These are phyloP conservation scores for Neurospora pannonica DNA, from an alignment of 495 filamentous ascomycete genomes.

Conservation along the genomic window DNA sequence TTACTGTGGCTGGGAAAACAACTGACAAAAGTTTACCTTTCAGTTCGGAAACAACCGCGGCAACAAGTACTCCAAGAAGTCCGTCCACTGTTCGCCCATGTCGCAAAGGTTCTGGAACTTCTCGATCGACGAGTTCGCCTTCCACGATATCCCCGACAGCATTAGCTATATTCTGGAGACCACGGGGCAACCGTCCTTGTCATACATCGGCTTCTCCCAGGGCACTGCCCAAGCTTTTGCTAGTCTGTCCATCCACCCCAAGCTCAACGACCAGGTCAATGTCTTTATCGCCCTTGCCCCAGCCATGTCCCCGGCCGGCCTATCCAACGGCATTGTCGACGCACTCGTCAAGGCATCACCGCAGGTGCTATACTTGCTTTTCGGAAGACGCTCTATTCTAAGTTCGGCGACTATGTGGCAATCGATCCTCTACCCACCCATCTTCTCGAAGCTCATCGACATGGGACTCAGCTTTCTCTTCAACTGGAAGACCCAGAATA, in stretches of 20 bases:
- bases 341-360: slow-evolving; percentile 90
- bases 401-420: slow-evolving; percentile 97
- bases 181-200: slow-evolving; percentile 74
- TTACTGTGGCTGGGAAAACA: not conserved
- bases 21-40: not conserved
- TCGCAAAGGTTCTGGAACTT: slow-evolving; percentile 89
- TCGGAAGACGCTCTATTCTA: slow-evolving; percentile 88
- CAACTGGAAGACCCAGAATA: slow-evolving; percentile 81
- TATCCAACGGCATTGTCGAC: slow-evolving; percentile 80
- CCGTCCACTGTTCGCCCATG: slow-evolving; percentile 58
- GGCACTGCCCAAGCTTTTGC: slow-evolving; percentile 96
- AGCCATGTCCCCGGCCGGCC: slow-evolving; percentile 89
- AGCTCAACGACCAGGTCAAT: slow-evolving; percentile 85
- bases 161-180: slow-evolving; percentile 85
- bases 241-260: slow-evolving; percentile 84
- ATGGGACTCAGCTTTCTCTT: slow-evolving; percentile 73
- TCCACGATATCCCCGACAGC: slow-evolving; percentile 91
- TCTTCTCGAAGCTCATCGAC: slow-evolving; percentile 87
- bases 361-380: slow-evolving; percentile 84
- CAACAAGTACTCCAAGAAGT: slow-evolving; percentile 98
- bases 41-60: slow-evolving; percentile 92
- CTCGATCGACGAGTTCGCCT: slow-evolving; percentile 95
- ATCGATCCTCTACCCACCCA: slow-evolving; percentile 85
- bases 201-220: slow-evolving; percentile 95
- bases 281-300: slow-evolving; percentile 97